These are phyloP conservation scores for Marchantia polymorpha DNA, from an alignment of 225 moss, liverwort and hornwort genomes.

Conservation along the genomic window DNA sequence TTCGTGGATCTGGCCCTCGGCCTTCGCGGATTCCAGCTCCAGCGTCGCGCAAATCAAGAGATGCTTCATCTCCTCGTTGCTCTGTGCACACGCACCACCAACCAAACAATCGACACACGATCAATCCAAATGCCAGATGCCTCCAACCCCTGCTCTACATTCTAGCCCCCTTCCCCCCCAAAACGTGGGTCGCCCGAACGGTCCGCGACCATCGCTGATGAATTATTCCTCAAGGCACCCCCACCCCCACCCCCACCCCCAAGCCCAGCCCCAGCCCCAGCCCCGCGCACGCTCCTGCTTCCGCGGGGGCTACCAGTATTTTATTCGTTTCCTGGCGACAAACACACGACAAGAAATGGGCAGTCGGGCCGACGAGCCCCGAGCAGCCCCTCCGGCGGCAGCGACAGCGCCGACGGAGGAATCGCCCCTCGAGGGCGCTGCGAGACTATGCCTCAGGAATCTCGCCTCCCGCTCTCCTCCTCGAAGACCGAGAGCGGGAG, in stretches of 20 bases:
- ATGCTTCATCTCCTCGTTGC: slow-evolving; percentile 54
- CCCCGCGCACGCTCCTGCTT: no score
- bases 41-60: slow-evolving; percentile 48
- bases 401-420: not conserved
- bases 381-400: not conserved
- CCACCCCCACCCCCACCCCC: no score
- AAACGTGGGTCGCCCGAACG: no score
- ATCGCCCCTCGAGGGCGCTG: no score
- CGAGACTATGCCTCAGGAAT: no score
- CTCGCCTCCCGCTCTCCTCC: no score
- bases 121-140: not conserved
- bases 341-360: not conserved
- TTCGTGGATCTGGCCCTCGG: slow-evolving; percentile 42
- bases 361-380: not conserved
- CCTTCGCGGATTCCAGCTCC: slow-evolving; percentile 56
- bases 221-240: not conserved
- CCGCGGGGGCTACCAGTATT: not conserved
- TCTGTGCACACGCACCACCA: slow-evolving; percentile 24
- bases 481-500: no score
- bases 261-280: no score
- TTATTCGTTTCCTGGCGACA: not conserved
- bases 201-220: no score
- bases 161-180: no score
- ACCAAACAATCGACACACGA: not conserved
- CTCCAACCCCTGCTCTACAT: no score